A percentile compares a stretch with the other conserved stretches of the same genome.
Conservation (phyloP, 2,329 filamentous ascomycete species). For the Capronia americana region DNA sequence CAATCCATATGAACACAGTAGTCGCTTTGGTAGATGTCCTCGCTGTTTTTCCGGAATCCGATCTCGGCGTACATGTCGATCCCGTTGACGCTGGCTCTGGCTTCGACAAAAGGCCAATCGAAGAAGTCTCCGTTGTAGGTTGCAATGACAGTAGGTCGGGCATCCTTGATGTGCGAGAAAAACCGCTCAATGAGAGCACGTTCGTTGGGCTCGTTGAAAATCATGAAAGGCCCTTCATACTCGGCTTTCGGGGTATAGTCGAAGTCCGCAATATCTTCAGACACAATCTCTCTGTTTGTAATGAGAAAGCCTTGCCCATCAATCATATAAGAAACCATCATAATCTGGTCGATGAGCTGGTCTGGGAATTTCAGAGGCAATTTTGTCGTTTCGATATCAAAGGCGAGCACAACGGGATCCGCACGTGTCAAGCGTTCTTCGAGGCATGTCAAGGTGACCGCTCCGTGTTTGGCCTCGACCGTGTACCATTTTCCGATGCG, state of each 20-base stretch:
- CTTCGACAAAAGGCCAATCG: constrained; percentile 99
- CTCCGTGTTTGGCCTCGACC: constrained; percentile 90
- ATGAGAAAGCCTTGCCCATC: constrained; percentile 97
- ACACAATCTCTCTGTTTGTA: constrained; percentile 96
- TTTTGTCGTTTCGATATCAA: constrained; percentile 98
- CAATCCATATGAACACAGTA: constrained; percentile 99
- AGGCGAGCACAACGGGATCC: constrained; percentile 98
- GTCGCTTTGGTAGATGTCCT: constrained; percentile 95
- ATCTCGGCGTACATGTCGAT: constrained; percentile 99
- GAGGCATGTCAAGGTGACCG: constrained; percentile 81
- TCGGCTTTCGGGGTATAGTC: constrained; percentile 98
- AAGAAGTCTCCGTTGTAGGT: constrained; percentile 99
- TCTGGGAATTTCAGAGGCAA: constrained; percentile 96
- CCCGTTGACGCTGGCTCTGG: constrained; percentile 87
- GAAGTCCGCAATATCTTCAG: constrained; percentile 95
- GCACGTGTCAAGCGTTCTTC: constrained; percentile 87
- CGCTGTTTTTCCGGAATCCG: constrained; percentile 91
- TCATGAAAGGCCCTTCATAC: constrained; percentile 93
- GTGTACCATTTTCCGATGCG: constrained; percentile 97
- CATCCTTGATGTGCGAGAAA: constrained; percentile 94
- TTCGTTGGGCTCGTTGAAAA: constrained; percentile 97
- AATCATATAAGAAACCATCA: constrained; percentile 99
- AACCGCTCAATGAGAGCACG: constrained; percentile 87
- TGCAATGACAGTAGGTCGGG: constrained; percentile 91
- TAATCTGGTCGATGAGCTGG: constrained; percentile 90